phyloP scores from a whole-genome alignment of 2,329 filamentous ascomycete genomes.

The Hymenoscyphus linearis region DNA sequence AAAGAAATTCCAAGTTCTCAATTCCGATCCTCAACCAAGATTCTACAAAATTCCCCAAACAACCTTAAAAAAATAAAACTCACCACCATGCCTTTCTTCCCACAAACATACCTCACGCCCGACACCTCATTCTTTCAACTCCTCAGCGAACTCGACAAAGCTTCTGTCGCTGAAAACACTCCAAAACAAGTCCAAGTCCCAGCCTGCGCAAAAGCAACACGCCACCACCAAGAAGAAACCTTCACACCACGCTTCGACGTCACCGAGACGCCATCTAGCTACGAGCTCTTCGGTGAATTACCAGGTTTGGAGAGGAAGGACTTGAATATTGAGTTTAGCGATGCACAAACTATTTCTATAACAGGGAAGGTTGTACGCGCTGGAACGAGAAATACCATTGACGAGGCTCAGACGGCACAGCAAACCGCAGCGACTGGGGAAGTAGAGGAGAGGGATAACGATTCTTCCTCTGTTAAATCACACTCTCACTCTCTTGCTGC shows the following conservation, averaged over 20 bases:
- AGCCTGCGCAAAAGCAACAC: constrained; percentile 13
- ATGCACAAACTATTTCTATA: constrained; percentile 66
- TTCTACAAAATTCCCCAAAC: constrained; percentile 4
- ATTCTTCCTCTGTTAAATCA: constrained; percentile 28
- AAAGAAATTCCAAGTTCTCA: constrained; percentile 6
- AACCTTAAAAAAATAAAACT: background rate
- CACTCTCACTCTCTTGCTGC: too few species aligned
- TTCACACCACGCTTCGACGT: constrained; percentile 77
- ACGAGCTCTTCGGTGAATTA: constrained; percentile 75
- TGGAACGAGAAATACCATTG: constrained; percentile 58
- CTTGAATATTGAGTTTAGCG: constrained; percentile 71
- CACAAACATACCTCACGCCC: constrained; percentile 21
- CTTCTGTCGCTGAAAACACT: background rate
- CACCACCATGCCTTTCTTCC: constrained; percentile 27
- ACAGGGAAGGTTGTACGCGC: constrained; percentile 46
- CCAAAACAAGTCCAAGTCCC: constrained; percentile 13
- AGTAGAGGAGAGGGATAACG: constrained; percentile 20
- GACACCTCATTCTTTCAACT: constrained; percentile 48
- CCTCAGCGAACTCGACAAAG: constrained; percentile 53
- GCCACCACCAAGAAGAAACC: constrained; percentile 15
- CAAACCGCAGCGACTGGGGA: constrained; percentile 40
- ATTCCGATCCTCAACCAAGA: background rate
- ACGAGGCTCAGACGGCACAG: constrained; percentile 42
- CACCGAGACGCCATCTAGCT: constrained; percentile 60
- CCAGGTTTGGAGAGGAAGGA: constrained; percentile 68